A percentile compares a stretch with the other conserved stretches of the same genome.
These are phyloP conservation scores for Oligophagozyma castellii DNA, from an alignment of 1,139 yeast species.

Conservation along the genomic window DNA sequence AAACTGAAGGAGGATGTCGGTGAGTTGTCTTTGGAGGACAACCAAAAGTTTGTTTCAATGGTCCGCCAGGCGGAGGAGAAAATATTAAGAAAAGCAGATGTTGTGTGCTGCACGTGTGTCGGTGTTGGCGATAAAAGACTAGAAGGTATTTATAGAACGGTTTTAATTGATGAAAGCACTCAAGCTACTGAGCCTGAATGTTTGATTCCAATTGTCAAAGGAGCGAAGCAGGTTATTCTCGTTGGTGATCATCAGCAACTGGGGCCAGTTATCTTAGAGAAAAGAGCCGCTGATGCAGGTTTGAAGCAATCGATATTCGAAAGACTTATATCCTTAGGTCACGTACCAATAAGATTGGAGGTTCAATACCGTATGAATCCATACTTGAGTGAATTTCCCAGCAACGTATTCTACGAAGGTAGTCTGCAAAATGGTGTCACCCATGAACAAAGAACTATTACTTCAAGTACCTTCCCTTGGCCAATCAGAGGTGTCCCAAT, in stretches of 20 bases:
- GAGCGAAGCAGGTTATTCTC: conserved; percentile 75
- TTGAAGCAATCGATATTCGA: conserved; percentile 76
- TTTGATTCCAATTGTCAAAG: conserved; percentile 76
- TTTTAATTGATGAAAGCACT: conserved; percentile 82
- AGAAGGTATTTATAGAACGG: conserved; percentile 49
- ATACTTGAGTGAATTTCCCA: conserved; percentile 69
- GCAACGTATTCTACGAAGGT: conserved; percentile 91
- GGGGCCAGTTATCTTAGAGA: conserved; percentile 79
- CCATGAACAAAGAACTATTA: conserved; percentile 47
- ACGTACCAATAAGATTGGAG: conserved; percentile 71
- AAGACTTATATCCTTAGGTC: conserved; percentile 71
- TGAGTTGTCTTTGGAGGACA: conserved; percentile 48
- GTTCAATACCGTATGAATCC: conserved; percentile 97
- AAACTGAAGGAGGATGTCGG: conserved; percentile 53
- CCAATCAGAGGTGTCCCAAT: conserved; percentile 70
- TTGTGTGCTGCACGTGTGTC: conserved; percentile 83
- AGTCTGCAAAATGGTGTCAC: conserved; percentile 85
- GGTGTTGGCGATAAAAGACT: conserved; percentile 77
- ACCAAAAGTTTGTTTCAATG: conserved; percentile 30
- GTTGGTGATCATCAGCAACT: conserved; percentile 95
- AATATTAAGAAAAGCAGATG: conserved; percentile 50
- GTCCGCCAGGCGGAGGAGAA: conserved; percentile 36
- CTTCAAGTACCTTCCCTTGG: conserved; percentile 68
- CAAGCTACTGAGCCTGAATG: conserved; percentile 92
- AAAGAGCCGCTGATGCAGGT: conserved; percentile 76